Base-by-base conservation (phyloP, 2,329 filamentous ascomycete species). In the Trichoderma sp. region DNA sequence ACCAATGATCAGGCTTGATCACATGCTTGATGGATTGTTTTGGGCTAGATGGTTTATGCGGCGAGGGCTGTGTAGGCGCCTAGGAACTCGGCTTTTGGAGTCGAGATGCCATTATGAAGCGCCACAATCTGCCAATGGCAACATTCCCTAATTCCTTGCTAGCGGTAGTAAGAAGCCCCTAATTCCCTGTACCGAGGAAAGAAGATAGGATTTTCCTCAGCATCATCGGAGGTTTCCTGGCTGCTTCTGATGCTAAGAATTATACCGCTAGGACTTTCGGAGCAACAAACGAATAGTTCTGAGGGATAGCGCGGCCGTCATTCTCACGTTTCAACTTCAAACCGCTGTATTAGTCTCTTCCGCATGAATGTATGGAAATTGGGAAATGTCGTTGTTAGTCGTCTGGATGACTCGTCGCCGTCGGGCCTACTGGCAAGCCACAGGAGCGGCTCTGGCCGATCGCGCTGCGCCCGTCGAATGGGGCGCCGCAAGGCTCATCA, bases 351-450 rank as follows among this genome's bases (percentile, higher is more conserved):
- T n/a, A 3, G 7, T 43, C 19, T n/a, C 40, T 43, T 19, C 40
- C 19, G n/a, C 31, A 11, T 14, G 24, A n/a, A 7, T 5, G 11
- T 21, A 29, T 27, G 19, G 29, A 40, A 21, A 53, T n/a, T 27
- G 40, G 24, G 60, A 29, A 53, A 40, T 43, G 16, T 19, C 5
- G 49, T 53, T 33, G 8, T 33, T 31, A 64, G 61, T 56, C 33
- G 35, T 14, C 35, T 56, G 49, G 35, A 14, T 43, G 59, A 6
- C 29, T 43, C 16, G n/a, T 56, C 35, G 35, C 13, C 47, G 47
- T 55, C 61, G 61, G 61, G 49, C 61, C 61, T 64, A 64, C 49
- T 43, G 49, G 49, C 52, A 64, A 64, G 61, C 61, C 61, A 64
- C 47, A 55, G 7, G 33, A 43, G 21, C 49, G 61, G 49, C 61